Evolutionary conservation across 768 basidiomycete species (phyloP), one percentile per base, ranked within the genome.

Genomic region (Cystobasidium tubakii): DNA sequence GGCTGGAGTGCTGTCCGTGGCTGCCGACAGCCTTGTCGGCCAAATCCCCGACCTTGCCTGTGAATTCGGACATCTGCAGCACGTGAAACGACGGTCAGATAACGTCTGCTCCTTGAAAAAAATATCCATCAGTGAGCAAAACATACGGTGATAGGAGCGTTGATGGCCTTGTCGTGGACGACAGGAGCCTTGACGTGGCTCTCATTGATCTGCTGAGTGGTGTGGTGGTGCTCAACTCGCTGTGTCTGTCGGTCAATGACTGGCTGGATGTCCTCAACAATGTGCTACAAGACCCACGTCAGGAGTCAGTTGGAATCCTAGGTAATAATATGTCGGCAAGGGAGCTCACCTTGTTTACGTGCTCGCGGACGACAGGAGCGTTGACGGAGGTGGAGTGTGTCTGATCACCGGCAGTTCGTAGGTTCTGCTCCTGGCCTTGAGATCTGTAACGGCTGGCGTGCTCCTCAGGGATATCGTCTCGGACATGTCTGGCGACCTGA

Each of bases 201-300:
- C 69, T 71, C 69, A 25, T 55, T 71, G 55, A 71, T 67, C 46
- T 67, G 66, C 50, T 67, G 66, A 43, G 66, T 67, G 31, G 66
- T 67, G 66, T 67, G 66, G 66, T 67, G 69, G 69, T 71, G 69
- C 69, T 71, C 69, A 36, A 71, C 69, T 6, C 69, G 69, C 69
- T 71, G 69, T 4, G 69, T 71, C 69, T 71, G 69, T 36, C 69
- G 29, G 46, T 71, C 50, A 53, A 71, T 60, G 69, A 71, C 55
- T 34, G 69, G 69, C 55, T 71, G 69, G 55, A 71, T 71, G 54
- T 71, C 69, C 34, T 71, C 69, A 23, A 71, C 44, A 43, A 67
- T 67, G 46, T 67, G 66, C 66, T 65, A 33, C 4, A 31, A 42
- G 19, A n/a, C n/a, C n/a, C n/a, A n/a, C n/a, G n/a, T n/a, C n/a